These are phyloP conservation scores for Didymella sp. DNA, from an alignment of 2,329 filamentous ascomycete species.

Conservation along the genomic window DNA sequence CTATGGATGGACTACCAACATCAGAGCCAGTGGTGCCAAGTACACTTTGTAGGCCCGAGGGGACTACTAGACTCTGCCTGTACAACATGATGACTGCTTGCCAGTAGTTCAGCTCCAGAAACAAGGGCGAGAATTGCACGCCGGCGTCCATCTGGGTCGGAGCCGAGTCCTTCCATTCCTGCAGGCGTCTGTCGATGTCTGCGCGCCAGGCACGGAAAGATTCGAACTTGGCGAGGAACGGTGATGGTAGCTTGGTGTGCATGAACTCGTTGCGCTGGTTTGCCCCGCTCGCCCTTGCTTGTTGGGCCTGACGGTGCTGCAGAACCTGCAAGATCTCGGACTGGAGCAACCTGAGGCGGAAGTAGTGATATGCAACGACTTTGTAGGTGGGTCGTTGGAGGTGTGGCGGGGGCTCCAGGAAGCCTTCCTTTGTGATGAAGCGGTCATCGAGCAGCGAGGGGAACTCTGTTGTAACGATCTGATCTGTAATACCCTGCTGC, in stretches of 20 bases:
- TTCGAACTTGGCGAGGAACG: slow-evolving; percentile 82
- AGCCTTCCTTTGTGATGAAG: slow-evolving; percentile 82
- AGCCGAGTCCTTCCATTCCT: slow-evolving; percentile 84
- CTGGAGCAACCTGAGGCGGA: slow-evolving; percentile 84
- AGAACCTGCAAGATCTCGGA: slow-evolving; percentile 95
- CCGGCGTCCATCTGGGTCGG: slow-evolving; percentile 81
- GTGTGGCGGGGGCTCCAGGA: slow-evolving; percentile 67
- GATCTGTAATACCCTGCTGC: slow-evolving; percentile 76
- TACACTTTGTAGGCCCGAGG: slow-evolving; percentile 82
- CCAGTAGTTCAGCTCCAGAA: slow-evolving; percentile 96
- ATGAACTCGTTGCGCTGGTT: slow-evolving; percentile 74
- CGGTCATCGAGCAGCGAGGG: slow-evolving; percentile 87
- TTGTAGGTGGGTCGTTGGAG: slow-evolving; percentile 79
- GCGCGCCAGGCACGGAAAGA: slow-evolving; percentile 88
- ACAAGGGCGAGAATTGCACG: slow-evolving; percentile 87
- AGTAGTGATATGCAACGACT: slow-evolving; percentile 88
- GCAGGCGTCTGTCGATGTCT: slow-evolving; percentile 82
- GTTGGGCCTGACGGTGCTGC: slow-evolving; percentile 87
- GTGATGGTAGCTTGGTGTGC: slow-evolving; percentile 79
- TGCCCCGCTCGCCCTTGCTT: slow-evolving; percentile 71
- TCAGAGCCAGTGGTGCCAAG: slow-evolving; percentile 65
- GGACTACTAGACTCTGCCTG: slow-evolving; percentile 85
- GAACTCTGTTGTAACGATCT: slow-evolving; percentile 94
- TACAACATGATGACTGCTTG: slow-evolving; percentile 97
- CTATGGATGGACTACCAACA: slow-evolving; percentile 63